Conservation (phyloP, 129 eudicot species). For the Gnaphalium uliginosum region DNA sequence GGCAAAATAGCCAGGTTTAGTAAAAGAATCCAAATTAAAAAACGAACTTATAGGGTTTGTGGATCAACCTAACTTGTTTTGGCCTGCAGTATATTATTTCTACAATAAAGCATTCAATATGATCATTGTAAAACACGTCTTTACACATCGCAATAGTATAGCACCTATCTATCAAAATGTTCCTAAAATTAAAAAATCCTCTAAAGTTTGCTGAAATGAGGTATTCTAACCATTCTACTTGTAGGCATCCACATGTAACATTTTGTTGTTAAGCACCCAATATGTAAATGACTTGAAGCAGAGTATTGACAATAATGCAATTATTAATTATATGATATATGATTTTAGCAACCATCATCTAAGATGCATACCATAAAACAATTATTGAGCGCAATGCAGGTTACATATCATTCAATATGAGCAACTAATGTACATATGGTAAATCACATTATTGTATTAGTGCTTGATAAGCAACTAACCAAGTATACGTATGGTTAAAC, state of each 20-base stretch:
- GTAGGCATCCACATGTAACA: background rate
- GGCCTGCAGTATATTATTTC: background rate
- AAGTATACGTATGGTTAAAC: background rate
- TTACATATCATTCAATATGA: no score
- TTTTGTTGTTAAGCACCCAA: background rate
- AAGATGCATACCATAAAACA: background rate
- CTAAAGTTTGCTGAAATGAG: background rate
- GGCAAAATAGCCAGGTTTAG: background rate
- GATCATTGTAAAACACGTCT: no score
- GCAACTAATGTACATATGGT: no score
- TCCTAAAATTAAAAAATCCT: background rate
- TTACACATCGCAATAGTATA: no score
- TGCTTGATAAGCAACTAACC: background rate
- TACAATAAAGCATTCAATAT: no score
- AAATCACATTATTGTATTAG: no score
- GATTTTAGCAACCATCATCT: background rate
- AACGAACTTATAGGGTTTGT: background rate
- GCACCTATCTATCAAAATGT: background rate
- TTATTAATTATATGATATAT: background rate
- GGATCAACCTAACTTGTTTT: background rate
- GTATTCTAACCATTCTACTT: background rate
- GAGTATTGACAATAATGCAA: background rate
- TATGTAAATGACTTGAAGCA: background rate
- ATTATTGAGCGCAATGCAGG: background rate
- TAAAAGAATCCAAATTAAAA: no score